Percentiles rank a stretch among this genome's conserved stretches.
These are phyloP conservation scores for Lolium rigidum DNA, from an alignment of 176 grass and related monocot species.

Conservation along the genomic window DNA sequence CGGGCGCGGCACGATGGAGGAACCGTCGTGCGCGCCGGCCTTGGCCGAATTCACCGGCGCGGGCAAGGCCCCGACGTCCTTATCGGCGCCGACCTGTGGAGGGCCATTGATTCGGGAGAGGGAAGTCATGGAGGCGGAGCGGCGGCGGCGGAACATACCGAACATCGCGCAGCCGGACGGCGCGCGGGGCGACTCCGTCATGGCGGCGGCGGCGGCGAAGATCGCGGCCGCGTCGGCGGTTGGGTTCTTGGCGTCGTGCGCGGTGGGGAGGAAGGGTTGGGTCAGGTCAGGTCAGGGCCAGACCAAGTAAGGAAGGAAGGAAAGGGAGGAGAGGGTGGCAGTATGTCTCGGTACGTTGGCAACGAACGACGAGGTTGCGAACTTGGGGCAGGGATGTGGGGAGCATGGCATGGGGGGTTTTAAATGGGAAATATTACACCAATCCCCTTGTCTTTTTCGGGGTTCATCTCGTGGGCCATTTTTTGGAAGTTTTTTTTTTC, in stretches of 20 bases:
- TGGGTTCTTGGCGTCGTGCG: constrained; percentile 32
- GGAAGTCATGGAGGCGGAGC: constrained; percentile 65
- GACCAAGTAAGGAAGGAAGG: constrained; percentile 13
- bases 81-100: neutral
- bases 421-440: constrained; percentile 39
- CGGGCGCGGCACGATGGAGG: constrained; percentile 41
- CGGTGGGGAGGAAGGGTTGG: neutral
- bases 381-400: constrained; percentile 35
- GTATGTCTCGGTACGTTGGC: constrained; percentile 36
- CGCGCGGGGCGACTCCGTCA: constrained; percentile 59
- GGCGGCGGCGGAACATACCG: constrained; percentile 78
- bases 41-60: constrained; percentile 31
- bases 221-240: constrained; percentile 17
- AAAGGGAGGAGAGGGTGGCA: constrained; percentile 12
- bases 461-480: neutral
- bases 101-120: constrained; percentile 44
- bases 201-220: constrained; percentile 38
- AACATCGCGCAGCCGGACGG: constrained; percentile 82
- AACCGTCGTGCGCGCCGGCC: constrained; percentile 32
- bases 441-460: neutral
- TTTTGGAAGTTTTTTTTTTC: neutral
- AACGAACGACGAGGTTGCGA: constrained; percentile 27
- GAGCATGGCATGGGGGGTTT: constrained; percentile 25
- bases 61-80: neutral
- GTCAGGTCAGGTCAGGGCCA: neutral